Percentiles rank a stretch among this genome's conserved stretches.
phyloP scores from a whole-genome alignment of 140 eudicot genomes.

The Eryngium alpinum region DNA sequence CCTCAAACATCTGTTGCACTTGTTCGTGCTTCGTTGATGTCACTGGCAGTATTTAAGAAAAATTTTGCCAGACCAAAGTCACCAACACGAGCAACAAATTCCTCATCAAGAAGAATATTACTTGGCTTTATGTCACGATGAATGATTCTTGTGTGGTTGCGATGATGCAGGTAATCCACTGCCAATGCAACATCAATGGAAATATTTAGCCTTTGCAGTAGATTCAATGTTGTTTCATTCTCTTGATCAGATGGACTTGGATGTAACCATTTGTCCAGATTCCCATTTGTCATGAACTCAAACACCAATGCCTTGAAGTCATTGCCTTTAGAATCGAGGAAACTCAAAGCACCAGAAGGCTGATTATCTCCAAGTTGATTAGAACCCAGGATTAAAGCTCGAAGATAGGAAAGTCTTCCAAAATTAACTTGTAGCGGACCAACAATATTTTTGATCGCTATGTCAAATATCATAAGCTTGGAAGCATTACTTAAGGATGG shows the following conservation, averaged over 20 bases:
- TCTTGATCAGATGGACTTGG: no score
- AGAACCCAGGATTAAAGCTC: no score
- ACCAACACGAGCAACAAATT: conserved; percentile 3
- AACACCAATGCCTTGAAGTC: conserved; percentile 7
- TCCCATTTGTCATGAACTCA: conserved; percentile 8
- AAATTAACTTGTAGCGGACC: no score
- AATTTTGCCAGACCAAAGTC: conserved; percentile 7
- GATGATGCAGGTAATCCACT: conserved; percentile 11
- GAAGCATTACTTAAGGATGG: no score
- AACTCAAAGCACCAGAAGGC: no score
- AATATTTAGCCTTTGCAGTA: conserved; percentile 1
- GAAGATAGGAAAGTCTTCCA: no score
- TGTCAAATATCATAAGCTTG: no score
- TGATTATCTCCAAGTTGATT: no score
- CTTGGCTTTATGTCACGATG: conserved; percentile 2
- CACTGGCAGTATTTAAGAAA: not conserved
- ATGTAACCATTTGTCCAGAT: conserved; percentile 12
- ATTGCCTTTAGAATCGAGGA: not conserved
- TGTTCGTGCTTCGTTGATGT: not conserved
- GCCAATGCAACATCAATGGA: conserved; percentile 9
- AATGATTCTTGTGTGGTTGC: not conserved
- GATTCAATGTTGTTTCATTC: not conserved
- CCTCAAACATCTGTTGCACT: conserved; percentile 8
- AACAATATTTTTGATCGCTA: no score
- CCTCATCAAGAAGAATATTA: not conserved